Base-by-base conservation (phyloP, 371 early-diverging fungal species). In the Circinella minor region DNA sequence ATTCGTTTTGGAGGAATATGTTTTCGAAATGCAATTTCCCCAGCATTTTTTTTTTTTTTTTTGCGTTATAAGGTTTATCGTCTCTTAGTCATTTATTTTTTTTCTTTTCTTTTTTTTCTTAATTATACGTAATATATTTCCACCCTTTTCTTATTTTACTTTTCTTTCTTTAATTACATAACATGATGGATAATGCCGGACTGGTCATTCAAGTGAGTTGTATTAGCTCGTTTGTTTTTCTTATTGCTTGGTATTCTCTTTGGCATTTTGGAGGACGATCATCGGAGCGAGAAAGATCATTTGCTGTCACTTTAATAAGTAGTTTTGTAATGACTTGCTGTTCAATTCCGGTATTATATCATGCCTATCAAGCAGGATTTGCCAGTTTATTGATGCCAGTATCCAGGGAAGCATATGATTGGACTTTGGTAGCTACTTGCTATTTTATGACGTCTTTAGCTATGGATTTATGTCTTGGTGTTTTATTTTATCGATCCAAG, bases 361-460 rank as follows among this genome's bases (percentile, higher is more conserved):
- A 61, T 36, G 51, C 76, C 72, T 15, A 61, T 20, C 11, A 37
- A 68, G n/a, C 61, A 49, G 8, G 73, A 70, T 14, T 34, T n/a
- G 36, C 34, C 27, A 57, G 68, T 73, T 57, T 55, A 78, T 2
- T 11, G 67, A 17, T 68, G 68, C 15, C 55, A 70, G 13, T 8
- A 76, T 15, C 17, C 68, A 3, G 39, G 43, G 43, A 43, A 43
- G 64, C 3, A 34, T 61, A 68, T 73, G 27, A 61, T 72, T 82
- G 77, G 77, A 78, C 83, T 9, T 65, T 78, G 6, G 54, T 67
- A 9, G 67, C 71, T 3, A 78, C 80, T 0, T 67, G 74, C 1
- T 81, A 80, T 57, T 84, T 84, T 47, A 74, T 80, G 66, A 77
- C 77, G 3, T 89, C 83, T 61, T 63, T 86, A 27, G 47, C 81